A percentile compares a stretch with the other conserved stretches of the same genome.
These are phyloP conservation scores for Agastache rugosa DNA, from an alignment of 257 asterid genomes.

Conservation along the genomic window DNA sequence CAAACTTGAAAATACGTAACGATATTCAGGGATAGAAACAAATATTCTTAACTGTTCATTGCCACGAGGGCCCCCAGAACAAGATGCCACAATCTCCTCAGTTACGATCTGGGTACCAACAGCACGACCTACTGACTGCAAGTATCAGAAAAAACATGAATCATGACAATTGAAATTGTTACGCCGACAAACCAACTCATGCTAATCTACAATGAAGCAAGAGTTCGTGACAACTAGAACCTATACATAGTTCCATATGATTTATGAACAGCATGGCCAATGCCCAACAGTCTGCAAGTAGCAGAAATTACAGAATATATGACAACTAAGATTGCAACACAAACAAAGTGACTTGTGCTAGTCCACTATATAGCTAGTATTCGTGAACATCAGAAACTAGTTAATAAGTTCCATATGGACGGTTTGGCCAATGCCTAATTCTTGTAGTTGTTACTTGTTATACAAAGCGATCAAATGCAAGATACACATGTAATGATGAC, in stretches of 20 bases:
- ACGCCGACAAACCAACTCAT: slow-evolving; percentile 8
- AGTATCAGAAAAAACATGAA: slow-evolving; percentile 32
- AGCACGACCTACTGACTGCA: slow-evolving; percentile 72
- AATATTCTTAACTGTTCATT: slow-evolving; percentile 74
- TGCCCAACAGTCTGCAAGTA: slow-evolving; percentile 42
- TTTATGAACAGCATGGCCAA: slow-evolving; percentile 4
- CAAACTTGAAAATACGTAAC: slow-evolving; percentile 1
- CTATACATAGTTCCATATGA: neutral
- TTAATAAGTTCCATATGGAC: neutral
- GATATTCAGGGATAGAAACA: slow-evolving; percentile 15
- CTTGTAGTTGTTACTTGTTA: neutral
- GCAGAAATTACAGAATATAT: slow-evolving; percentile 19
- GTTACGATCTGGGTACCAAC: slow-evolving; percentile 64
- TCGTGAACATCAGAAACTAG: neutral
- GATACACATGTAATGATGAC: neutral
- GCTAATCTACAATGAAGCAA: neutral
- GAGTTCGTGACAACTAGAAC: neutral
- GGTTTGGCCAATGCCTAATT: neutral
- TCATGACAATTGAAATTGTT: slow-evolving; percentile 29
- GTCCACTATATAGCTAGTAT: neutral
- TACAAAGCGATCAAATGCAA: neutral
- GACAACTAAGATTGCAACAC: slow-evolving; percentile 23
- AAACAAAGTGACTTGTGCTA: slow-evolving; percentile 15
- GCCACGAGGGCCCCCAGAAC: slow-evolving; percentile 89
- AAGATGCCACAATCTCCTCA: slow-evolving; percentile 79